Evolutionary conservation across 75 land plant species (phyloP), one percentile per base, ranked within the genome.

Genomic region (Adiantum capillusveneris): DNA sequence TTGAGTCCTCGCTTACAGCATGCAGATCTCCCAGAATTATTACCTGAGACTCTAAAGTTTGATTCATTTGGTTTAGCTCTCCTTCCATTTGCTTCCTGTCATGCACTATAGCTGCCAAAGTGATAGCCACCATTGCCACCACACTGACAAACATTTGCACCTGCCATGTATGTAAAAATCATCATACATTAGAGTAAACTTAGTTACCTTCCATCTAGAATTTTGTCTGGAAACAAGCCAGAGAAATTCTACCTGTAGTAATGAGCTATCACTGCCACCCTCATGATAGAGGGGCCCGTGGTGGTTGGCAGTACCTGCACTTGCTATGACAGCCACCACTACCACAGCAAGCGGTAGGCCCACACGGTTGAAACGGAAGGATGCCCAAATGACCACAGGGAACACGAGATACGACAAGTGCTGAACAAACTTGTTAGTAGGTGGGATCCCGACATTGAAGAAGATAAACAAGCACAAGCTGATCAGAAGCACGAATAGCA

Each of bases 71-170:
- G 55, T 70, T 74, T 20, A 74, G 54, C 60, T 71, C 60, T 36
- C 59, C 44, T 41, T 74, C 77, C 77, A 74, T 74, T 24, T 45
- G 67, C 61, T 74, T 74, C 24, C 77, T 64, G 56, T 74, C 77
- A 53, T 74, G 77, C 19, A 74, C 77, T 45, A 74, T 74, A 17
- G 77, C 77, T 48, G 77, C 77, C 41, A 74, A 34, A 19, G 77
- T 74, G 29, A 71, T 74, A 21, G 77, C 77, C 54, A 74, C 77
- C 60, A 71, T 71, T 25, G 77, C 77, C 60, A 74, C 46, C 16
- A 74, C 77, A 58, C 77, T 69, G 24, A 74, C 65, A 58, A 70
- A 74, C 74, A 63, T 74, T 64, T 74, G 75, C 39, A 74, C 77
- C 77, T 74, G 61, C 18, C 37, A n/a, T n/a, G n/a, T n/a, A n/a